These are phyloP conservation scores for Bryum argenteum DNA, from an alignment of 225 moss, liverwort and hornwort genomes.

Conservation along the genomic window DNA sequence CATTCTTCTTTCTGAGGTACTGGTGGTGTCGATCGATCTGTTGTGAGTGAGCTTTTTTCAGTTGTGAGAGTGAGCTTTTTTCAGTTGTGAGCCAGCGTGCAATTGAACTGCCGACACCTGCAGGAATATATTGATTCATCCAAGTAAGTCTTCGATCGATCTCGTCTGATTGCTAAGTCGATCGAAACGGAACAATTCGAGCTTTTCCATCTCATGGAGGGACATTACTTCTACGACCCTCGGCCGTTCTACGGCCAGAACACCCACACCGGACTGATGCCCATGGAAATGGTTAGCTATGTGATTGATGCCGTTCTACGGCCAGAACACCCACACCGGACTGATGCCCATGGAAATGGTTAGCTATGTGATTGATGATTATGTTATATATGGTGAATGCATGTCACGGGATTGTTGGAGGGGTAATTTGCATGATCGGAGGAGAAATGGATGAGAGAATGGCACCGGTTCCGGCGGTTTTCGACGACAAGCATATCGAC, in stretches of 20 bases:
- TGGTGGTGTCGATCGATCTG: too few relatives aligned
- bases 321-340: slow-evolving; percentile 33
- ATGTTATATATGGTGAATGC: neutral
- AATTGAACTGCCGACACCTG: slow-evolving; percentile 5
- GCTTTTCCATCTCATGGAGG: slow-evolving; percentile 41
- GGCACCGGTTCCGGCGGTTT: slow-evolving; percentile 12
- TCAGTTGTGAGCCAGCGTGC: neutral
- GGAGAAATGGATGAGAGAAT: slow-evolving; percentile 47
- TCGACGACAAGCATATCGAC: slow-evolving; percentile 32
- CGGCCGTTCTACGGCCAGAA: slow-evolving; percentile 52
- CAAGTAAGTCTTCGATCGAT: neutral
- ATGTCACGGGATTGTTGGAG: too few relatives aligned
- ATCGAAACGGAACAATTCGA: neutral
- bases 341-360: slow-evolving; percentile 59
- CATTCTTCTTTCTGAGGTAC: too few relatives aligned
- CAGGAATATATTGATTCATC: neutral
- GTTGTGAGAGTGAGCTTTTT: too few relatives aligned
- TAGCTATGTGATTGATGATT: neutral
- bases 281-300: slow-evolving; percentile 50
- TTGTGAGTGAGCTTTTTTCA: too few relatives aligned
- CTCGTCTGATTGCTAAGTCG: slow-evolving; percentile 15
- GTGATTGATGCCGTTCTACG: slow-evolving; percentile 59
- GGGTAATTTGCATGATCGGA: neutral
- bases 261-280: slow-evolving; percentile 38
- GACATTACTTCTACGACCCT: slow-evolving; percentile 58